These are phyloP conservation scores for Ganoderma resinaceum DNA, from an alignment of 1,284 basidiomycete genomes.

Conservation along the genomic window DNA sequence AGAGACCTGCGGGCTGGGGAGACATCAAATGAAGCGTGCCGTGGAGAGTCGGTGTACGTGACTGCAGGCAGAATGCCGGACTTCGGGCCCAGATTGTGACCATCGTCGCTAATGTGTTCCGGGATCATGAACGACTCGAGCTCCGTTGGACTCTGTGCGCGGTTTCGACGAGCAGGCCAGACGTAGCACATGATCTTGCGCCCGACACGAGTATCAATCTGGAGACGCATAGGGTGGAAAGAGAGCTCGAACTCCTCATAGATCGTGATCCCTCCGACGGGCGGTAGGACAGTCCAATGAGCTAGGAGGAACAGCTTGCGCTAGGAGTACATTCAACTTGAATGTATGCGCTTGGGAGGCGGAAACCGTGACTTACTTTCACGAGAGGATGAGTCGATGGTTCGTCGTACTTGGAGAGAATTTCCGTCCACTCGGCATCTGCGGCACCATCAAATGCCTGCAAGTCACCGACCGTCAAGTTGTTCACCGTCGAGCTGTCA, in stretches of 20 bases:
- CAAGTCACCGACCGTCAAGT: slow-evolving; percentile 80
- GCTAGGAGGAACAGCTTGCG: slow-evolving; percentile 72
- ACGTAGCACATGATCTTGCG: slow-evolving; percentile 90
- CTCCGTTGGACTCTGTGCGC: slow-evolving; percentile 43
- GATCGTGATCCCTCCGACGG: slow-evolving; percentile 94
- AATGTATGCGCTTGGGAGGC: neutral
- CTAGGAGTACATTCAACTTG: slow-evolving; percentile 43
- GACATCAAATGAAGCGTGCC: slow-evolving; percentile 40
- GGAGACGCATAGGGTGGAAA: slow-evolving; percentile 88
- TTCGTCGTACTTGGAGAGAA: slow-evolving; percentile 80
- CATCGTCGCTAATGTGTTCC: slow-evolving; percentile 14
- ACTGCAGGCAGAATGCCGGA: slow-evolving; percentile 26
- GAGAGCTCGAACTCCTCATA: slow-evolving; percentile 86
- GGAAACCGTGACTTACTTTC: slow-evolving; percentile 54
- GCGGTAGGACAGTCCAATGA: slow-evolving; percentile 84
- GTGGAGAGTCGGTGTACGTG: slow-evolving; percentile 30
- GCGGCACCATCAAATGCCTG: slow-evolving; percentile 90
- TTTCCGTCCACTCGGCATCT: slow-evolving; percentile 89
- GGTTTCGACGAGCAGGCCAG: slow-evolving; percentile 70
- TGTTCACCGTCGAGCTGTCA: slow-evolving; percentile 88
- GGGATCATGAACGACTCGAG: slow-evolving; percentile 32
- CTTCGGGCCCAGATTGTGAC: slow-evolving; percentile 4
- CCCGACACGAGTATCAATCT: slow-evolving; percentile 87
- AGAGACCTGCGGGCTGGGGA: slow-evolving; percentile 31
- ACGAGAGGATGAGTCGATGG: slow-evolving; percentile 69